Conservation (phyloP, 257 asterid species). For the Solanum okadae region DNA sequence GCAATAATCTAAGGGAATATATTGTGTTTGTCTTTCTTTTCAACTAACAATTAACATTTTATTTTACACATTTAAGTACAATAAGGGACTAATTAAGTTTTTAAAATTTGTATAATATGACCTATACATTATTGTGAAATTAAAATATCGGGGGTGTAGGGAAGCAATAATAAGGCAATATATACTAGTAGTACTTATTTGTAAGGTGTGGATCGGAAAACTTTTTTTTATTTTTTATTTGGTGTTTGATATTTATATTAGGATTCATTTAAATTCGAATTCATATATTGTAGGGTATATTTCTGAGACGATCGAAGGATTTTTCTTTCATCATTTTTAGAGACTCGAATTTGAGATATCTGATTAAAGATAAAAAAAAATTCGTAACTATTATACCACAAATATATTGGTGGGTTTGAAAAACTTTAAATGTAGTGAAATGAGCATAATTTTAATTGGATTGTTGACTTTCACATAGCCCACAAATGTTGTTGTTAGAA, state of each 20-base stretch:
- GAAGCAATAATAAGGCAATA: neutral
- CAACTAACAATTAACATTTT: neutral
- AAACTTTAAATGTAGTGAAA: neutral
- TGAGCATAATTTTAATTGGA: neutral
- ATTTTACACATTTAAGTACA: neutral
- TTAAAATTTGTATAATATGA: neutral
- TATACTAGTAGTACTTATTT: neutral
- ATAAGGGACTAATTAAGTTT: neutral
- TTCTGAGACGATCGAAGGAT: neutral
- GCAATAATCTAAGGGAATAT: neutral
- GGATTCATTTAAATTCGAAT: neutral
- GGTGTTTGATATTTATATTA: neutral
- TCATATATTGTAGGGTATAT: accelerated
- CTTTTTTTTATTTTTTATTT: neutral
- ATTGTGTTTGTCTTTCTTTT: neutral
- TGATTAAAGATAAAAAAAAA: neutral
- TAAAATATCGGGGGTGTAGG: neutral
- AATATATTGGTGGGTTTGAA: neutral
- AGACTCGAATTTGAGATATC: accelerated
- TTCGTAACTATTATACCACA: neutral
- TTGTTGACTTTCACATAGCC: neutral
- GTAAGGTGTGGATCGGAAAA: neutral
- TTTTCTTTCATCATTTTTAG: neutral
- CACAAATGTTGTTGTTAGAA: neutral
- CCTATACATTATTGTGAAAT: neutral